Conservation (phyloP, 345 rosid genomes). For the Atalantia buxifolia region DNA sequence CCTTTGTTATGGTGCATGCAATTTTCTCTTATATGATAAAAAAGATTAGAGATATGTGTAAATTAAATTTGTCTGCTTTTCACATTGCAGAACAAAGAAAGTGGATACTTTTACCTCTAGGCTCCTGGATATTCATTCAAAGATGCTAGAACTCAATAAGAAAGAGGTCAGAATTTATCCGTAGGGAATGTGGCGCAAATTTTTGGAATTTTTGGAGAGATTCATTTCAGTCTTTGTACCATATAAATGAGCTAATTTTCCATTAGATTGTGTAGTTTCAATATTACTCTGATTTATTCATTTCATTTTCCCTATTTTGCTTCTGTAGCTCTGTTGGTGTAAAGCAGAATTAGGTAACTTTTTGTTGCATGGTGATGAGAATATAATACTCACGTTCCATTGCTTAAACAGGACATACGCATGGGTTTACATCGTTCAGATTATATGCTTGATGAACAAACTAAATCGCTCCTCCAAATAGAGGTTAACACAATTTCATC, state of each 20-base stretch:
- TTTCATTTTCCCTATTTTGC: not conserved
- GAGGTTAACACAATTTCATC: slow-evolving; percentile 89
- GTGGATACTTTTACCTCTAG: slow-evolving; percentile 88
- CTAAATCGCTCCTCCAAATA: slow-evolving; percentile 85
- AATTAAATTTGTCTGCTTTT: slow-evolving; percentile 9
- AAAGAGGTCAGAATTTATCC: slow-evolving; percentile 52
- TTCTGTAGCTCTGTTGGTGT: not conserved
- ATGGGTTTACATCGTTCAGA: slow-evolving; percentile 97
- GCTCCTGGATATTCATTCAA: slow-evolving; percentile 90
- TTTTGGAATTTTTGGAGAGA: not conserved
- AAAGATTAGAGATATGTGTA: not conserved
- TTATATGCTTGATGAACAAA: slow-evolving; percentile 96
- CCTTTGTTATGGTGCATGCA: not conserved
- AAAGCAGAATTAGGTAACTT: slow-evolving; percentile 7
- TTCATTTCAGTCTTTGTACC: not conserved
- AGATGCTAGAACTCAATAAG: slow-evolving; percentile 80
- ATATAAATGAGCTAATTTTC: not conserved
- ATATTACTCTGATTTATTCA: not conserved
- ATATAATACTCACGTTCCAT: slow-evolving; percentile 17
- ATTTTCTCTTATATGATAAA: not conserved
- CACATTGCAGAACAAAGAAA: slow-evolving; percentile 66
- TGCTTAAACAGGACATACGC: slow-evolving; percentile 65
- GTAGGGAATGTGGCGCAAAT: not conserved
- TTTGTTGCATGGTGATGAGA: not conserved
- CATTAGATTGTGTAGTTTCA: not conserved